Conservation (phyloP, 805 yeast genomes). For the Metschnikowia gruessii region DNA sequence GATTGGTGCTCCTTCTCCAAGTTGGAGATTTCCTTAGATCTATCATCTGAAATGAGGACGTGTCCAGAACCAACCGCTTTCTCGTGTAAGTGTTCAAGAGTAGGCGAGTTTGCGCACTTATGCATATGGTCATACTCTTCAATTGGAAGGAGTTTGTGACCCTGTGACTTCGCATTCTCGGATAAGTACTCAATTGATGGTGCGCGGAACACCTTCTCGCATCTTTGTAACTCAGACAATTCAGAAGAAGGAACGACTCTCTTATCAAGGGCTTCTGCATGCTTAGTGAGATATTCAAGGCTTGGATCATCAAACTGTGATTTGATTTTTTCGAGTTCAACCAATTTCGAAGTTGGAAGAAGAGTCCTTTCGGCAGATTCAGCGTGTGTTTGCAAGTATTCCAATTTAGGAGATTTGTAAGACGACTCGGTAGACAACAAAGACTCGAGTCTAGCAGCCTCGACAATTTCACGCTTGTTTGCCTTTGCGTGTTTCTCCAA, state of each 20-base stretch:
- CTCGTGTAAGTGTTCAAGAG: conserved; percentile 16
- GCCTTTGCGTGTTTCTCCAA: conserved; percentile 4
- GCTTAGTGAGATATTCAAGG: conserved; percentile 11
- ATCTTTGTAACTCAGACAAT: conserved; percentile 1
- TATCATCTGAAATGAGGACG: conserved; percentile 7
- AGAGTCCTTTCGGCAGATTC: background rate
- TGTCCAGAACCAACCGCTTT: conserved; percentile 8
- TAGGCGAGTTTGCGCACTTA: conserved; percentile 3
- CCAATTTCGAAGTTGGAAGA: background rate
- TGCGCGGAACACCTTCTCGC: background rate
- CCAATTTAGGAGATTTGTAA: conserved; percentile 10
- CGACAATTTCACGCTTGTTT: background rate
- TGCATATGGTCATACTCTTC: conserved; percentile 10
- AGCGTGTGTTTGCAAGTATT: conserved; percentile 14
- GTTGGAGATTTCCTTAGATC: conserved; percentile 1
- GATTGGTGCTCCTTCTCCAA: conserved; percentile 4
- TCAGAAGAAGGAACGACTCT: background rate
- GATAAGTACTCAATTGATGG: conserved; percentile 11
- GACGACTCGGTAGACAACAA: conserved; percentile 8
- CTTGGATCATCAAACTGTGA: conserved; percentile 5
- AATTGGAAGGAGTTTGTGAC: background rate
- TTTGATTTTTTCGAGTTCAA: conserved; percentile 1
- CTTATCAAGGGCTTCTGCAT: conserved; percentile 5
- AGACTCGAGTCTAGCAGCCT: conserved; percentile 2
- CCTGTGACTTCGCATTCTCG: conserved; percentile 1